Conservation (phyloP, 1,284 basidiomycete genomes). For the Naganishia sp. region DNA sequence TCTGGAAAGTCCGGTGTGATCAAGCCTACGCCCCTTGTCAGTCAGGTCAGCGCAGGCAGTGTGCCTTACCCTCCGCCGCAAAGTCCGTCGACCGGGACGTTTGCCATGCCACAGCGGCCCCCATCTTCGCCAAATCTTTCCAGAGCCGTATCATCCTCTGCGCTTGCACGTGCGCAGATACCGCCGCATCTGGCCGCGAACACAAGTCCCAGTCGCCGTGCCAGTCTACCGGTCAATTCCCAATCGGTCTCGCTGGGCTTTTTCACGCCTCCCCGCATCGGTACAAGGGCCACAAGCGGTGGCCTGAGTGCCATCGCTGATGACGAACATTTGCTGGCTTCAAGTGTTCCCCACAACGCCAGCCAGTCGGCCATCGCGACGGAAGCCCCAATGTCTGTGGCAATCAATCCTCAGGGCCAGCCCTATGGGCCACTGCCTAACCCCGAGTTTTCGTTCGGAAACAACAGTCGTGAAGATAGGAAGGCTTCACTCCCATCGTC, state of each 20-base stretch:
- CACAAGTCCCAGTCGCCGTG: conserved; percentile 23
- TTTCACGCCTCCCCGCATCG: conserved; percentile 24
- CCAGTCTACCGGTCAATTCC: conserved; percentile 31
- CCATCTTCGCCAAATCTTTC: not conserved
- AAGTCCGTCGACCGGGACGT: not conserved
- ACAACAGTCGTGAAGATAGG: not conserved
- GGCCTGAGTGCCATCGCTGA: conserved; percentile 29
- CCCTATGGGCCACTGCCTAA: conserved; percentile 28
- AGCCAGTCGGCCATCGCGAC: no score
- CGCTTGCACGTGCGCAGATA: conserved; percentile 19
- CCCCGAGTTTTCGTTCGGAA: conserved; percentile 31
- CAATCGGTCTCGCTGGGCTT: conserved; percentile 25
- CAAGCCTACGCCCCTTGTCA: conserved; percentile 8
- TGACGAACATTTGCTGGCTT: conserved; percentile 18
- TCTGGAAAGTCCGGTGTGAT: not conserved
- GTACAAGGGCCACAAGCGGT: not conserved
- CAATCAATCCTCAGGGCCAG: not conserved
- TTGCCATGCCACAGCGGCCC: not conserved
- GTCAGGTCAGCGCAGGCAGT: conserved; percentile 29
- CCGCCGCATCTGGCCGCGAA: conserved; percentile 27
- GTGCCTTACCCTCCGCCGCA: conserved; percentile 33
- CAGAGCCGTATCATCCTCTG: conserved; percentile 7
- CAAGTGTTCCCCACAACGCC: no score
- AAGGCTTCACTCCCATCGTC: not conserved
- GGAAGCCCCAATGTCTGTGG: no score